Conservation (phyloP, 345 rosid genomes). For the Moricandia moricandioides region DNA sequence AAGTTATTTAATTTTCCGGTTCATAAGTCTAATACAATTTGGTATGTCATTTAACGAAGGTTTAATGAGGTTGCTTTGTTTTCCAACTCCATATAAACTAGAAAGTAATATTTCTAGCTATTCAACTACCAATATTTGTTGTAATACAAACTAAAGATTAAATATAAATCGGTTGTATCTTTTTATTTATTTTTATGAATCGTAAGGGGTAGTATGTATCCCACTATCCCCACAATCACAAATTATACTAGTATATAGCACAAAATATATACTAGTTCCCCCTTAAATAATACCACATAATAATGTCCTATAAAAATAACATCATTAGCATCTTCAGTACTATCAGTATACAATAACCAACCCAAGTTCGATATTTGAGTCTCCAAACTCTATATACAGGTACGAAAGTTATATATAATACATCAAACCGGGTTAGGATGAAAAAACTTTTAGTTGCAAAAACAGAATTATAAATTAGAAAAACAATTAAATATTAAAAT, state of each 20-base stretch:
- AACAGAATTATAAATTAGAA: background rate
- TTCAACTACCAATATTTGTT: background rate
- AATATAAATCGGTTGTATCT: background rate
- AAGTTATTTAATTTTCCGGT: background rate
- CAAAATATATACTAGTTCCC: too few species aligned
- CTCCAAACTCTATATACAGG: background rate
- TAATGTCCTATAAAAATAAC: background rate
- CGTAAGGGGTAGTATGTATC: too few species aligned
- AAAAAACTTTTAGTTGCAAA: background rate
- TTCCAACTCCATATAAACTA: background rate
- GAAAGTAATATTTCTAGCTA: too few species aligned
- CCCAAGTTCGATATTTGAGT: background rate
- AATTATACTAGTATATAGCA: too few species aligned
- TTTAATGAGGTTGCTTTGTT: background rate
- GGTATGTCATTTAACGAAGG: background rate
- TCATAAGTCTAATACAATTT: background rate
- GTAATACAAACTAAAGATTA: background rate
- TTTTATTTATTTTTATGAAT: background rate
- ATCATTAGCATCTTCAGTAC: background rate
- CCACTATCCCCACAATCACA: too few species aligned
- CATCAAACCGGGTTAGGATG: background rate
- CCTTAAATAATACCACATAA: background rate
- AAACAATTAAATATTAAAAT: background rate
- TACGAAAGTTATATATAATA: background rate
- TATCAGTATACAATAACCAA: background rate